A percentile compares a stretch with the other conserved stretches of the same genome.
These are phyloP conservation scores for Talaromyces sp. DNA, from an alignment of 2,329 filamentous ascomycete genomes.

Conservation along the genomic window DNA sequence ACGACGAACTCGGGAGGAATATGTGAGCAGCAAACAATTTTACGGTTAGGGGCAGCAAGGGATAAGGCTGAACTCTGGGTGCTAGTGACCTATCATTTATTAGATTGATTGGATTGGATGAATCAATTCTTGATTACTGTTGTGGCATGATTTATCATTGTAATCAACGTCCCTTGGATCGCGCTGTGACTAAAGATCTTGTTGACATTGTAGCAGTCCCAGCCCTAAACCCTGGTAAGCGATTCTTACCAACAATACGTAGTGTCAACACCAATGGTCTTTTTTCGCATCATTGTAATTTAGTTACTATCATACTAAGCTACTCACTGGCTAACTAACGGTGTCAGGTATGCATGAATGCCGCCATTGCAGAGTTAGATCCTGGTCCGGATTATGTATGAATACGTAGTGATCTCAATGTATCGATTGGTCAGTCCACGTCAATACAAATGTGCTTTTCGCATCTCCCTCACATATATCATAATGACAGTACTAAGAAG, in stretches of 20 bases:
- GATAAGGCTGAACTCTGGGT: background rate
- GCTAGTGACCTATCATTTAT: background rate
- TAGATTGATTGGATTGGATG: background rate
- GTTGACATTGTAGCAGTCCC: background rate
- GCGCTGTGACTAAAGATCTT: background rate
- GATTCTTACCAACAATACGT: background rate
- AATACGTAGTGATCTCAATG: background rate
- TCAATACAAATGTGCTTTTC: background rate
- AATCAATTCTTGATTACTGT: too few species aligned
- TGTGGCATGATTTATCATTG: background rate
- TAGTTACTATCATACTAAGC: background rate
- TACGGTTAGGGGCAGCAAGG: background rate
- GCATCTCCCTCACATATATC: background rate
- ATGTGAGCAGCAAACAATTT: background rate
- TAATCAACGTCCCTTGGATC: background rate
- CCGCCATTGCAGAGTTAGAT: background rate
- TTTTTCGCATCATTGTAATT: background rate
- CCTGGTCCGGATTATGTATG: background rate
- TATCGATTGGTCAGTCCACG: background rate
- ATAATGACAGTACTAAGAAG: too few species aligned
- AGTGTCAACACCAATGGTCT: background rate
- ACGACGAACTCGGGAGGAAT: background rate
- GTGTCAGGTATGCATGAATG: background rate
- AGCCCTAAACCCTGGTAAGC: constrained; percentile 1
- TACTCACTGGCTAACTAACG: background rate